Evolutionary conservation across 163 green algal species (phyloP).

Genomic region (Volvox carteri): DNA sequence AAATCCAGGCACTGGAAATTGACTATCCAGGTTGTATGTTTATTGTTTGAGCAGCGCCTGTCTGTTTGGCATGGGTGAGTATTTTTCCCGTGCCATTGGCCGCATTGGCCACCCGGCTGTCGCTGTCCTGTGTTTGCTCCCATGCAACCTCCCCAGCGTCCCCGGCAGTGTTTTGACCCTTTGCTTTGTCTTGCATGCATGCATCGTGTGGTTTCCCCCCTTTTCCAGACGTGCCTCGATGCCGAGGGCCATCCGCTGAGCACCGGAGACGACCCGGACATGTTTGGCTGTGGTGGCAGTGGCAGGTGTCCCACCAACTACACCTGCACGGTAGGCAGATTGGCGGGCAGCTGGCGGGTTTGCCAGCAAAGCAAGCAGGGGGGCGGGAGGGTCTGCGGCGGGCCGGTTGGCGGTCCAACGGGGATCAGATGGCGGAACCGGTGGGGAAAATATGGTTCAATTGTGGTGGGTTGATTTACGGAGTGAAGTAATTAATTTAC

Average conservation of each 20-base stretch:
- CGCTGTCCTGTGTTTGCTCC: neutral
- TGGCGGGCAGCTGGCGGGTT: neutral
- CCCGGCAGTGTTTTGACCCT: neutral
- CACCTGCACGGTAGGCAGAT: slow-evolving; percentile 53
- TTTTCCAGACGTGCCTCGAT: slow-evolving; percentile 34
- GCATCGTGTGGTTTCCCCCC: no score
- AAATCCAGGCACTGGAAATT: no score
- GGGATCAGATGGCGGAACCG: no score
- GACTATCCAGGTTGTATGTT: no score
- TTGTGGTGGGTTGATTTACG: no score
- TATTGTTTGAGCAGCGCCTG: no score
- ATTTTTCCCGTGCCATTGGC: neutral
- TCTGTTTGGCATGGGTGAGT: no score
- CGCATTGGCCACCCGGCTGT: neutral
- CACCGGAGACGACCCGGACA: slow-evolving; percentile 60
- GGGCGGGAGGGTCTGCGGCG: no score
- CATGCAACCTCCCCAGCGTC: neutral
- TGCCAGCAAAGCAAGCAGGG: neutral
- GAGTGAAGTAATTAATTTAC: no score
- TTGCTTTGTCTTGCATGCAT: no score
- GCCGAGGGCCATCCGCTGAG: neutral
- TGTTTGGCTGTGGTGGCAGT: slow-evolving; percentile 61
- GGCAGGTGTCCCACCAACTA: slow-evolving; percentile 54
- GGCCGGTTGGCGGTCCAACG: no score
- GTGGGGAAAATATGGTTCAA: no score